Base-by-base conservation (phyloP, 2,329 filamentous ascomycete genomes). In the Orbilia quercus region DNA sequence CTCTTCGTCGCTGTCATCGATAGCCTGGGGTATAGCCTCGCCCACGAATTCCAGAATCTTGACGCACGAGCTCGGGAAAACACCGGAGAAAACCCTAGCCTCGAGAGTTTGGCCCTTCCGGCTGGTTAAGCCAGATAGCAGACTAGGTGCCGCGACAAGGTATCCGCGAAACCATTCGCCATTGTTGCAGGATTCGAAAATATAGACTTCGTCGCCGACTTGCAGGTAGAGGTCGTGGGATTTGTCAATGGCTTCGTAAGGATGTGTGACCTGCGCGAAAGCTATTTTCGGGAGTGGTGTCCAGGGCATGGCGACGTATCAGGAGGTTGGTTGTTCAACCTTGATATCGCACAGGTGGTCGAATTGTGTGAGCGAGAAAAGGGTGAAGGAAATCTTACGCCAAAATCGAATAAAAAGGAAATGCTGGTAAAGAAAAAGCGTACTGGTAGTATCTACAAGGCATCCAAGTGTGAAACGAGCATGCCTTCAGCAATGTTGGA, bases 131-230 rank as follows among this genome's bases (percentile, higher is more conserved):
- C 94, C 95, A 16, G 95, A 91, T 70, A 99, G 87, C 80, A 99
- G 84, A 77, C 92, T 96, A 18, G 95, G 95, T 58, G 95, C 94
- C 75, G 95, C 92, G 77, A 99, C 90, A 72, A 99, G 86, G 82
- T 99, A 99, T 70, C 95, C 95, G 62, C 95, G 90, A 81, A 94
- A 90, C 96, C 95, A 99, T 80, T 91, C 87, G 78, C 90, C 91
- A 82, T 96, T 88, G 38, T 80, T 82, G 20, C 92, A 90, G 40
- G 94, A 96, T 82, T 98, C 92, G 80, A 99, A 97, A 77, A 99
- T 96, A 83, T 99, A 99, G 76, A 99, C 85, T 82, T 99, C 95
- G 85, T 99, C 95, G 80, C 95, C 95, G 76, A 99, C 91, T 82
- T 99, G 93, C 80, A 99, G 89, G 7, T 96, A 95, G 18, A 99